Conservation (phyloP, 352 stramenopile genomes). For the Phytophthora sp. region DNA sequence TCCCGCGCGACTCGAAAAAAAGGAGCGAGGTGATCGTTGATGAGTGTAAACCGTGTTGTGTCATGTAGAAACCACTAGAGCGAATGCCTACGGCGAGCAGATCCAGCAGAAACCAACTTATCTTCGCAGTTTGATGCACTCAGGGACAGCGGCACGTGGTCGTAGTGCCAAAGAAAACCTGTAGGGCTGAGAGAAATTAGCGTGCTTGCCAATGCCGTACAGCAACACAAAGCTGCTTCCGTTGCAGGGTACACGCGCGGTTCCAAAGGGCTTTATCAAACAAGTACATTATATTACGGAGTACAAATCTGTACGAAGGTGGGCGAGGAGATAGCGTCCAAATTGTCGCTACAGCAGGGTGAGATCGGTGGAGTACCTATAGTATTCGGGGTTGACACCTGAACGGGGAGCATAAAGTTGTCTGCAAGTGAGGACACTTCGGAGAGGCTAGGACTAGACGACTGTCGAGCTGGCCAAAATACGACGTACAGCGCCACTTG, state of each 20-base stretch:
- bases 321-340: not conserved
- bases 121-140: no score
- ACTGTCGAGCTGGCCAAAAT: slow-evolving; percentile 16
- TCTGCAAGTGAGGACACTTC: not conserved
- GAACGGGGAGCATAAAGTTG: not conserved
- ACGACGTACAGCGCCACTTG: slow-evolving; percentile 40
- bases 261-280: no score
- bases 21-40: slow-evolving; percentile 14
- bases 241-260: no score
- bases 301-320: slow-evolving; percentile 8
- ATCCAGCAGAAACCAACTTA: no score
- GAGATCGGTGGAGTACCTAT: not conserved
- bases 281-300: no score
- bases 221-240: no score
- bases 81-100: not conserved
- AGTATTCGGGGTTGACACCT: not conserved
- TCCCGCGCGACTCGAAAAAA: slow-evolving; percentile 7
- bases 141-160: no score
- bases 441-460: not conserved
- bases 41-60: slow-evolving; percentile 18
- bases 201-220: no score
- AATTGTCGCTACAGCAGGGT: not conserved
- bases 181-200: no score
- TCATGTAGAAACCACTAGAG: not conserved
- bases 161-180: no score